A percentile compares a stretch with the other conserved stretches of the same genome.
Evolutionary conservation across 176 grass and related monocot genomes (phyloP).

Genomic region (Poa pratensis): DNA sequence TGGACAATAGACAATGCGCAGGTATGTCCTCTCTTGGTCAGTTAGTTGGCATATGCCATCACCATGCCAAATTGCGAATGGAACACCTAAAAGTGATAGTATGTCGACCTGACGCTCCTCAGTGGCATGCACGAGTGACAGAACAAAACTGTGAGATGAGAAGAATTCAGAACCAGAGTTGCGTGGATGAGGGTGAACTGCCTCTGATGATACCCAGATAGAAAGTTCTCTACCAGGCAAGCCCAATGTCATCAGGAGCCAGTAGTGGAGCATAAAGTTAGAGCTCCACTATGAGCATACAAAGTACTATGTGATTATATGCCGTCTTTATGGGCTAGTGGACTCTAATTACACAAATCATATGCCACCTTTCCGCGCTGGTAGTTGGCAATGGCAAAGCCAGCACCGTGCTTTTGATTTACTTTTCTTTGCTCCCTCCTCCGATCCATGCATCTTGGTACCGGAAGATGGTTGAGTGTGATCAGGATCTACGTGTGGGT

Average conservation of each 20-base stretch:
- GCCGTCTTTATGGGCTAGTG: constrained; percentile 33
- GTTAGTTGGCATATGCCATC: constrained; percentile 32
- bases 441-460: not conserved
- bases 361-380: not conserved
- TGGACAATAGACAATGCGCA: constrained; percentile 16
- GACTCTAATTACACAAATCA: constrained; percentile 30
- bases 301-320: constrained; percentile 33
- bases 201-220: constrained; percentile 28
- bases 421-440: not conserved
- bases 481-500: constrained; percentile 18
- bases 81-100: constrained; percentile 20
- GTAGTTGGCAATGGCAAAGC: constrained; percentile 31
- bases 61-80: not conserved
- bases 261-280: constrained; percentile 58
- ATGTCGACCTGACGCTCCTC: not conserved
- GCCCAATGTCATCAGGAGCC: constrained; percentile 6
- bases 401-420: constrained; percentile 22
- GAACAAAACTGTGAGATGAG: not conserved
- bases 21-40: constrained; percentile 4
- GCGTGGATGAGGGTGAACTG: constrained; percentile 21
- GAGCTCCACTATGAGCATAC: constrained; percentile 42
- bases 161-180: constrained; percentile 17
- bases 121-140: not conserved
- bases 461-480: no score
- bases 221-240: constrained; percentile 42